Evolutionary conservation across 2,329 filamentous ascomycete species (phyloP).

Genomic region (Dryadomyces quercus-mongolicae): DNA sequence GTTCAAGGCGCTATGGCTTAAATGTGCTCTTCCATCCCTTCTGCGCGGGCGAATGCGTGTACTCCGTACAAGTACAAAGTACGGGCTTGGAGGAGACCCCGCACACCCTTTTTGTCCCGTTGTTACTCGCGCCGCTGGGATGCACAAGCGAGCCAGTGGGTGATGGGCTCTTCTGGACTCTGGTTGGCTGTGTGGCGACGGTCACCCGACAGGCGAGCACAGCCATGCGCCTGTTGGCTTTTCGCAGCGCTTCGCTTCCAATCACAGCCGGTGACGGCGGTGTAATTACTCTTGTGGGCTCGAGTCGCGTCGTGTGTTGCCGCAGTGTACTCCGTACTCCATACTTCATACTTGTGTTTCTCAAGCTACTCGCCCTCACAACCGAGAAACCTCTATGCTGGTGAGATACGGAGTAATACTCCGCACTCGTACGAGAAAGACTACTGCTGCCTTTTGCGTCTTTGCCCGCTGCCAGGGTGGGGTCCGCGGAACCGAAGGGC

Average conservation of each 20-base stretch:
- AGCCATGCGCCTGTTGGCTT: constrained; percentile 2
- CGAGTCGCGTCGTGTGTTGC: neutral
- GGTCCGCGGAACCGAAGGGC: neutral
- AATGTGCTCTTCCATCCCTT: neutral
- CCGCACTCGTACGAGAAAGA: neutral
- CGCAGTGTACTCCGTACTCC: neutral
- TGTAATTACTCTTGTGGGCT: neutral
- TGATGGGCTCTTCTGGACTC: neutral
- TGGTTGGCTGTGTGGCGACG: constrained; percentile 4
- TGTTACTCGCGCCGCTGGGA: neutral
- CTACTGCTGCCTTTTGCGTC: too few species aligned
- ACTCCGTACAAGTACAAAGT: neutral
- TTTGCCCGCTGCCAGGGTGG: neutral
- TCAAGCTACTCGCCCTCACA: too few species aligned
- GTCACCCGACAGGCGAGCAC: neutral
- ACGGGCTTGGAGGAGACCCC: too few species aligned
- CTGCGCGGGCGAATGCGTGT: neutral
- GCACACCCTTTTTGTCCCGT: neutral
- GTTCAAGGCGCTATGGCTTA: too few species aligned
- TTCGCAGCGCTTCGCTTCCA: constrained; percentile 8
- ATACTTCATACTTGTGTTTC: neutral
- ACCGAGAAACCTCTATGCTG: too few species aligned
- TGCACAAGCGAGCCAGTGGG: neutral
- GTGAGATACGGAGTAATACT: neutral
- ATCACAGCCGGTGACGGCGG: constrained; percentile 4